Base-by-base conservation (phyloP, 164 flowering plant genomes). In the Stephania japonica region DNA sequence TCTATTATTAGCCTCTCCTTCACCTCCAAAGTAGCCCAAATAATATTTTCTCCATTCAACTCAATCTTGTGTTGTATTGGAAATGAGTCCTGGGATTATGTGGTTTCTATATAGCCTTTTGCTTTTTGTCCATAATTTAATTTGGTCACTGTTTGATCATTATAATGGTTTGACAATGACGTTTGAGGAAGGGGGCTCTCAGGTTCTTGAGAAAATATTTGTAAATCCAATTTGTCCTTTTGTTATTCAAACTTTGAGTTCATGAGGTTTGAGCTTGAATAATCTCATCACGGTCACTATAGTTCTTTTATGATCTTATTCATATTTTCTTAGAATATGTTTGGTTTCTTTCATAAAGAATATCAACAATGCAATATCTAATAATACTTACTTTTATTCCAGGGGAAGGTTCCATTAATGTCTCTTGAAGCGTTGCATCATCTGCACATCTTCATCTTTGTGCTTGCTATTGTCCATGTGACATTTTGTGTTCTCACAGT, bases 371-470 rank as follows among this genome's bases (percentile, higher is more conserved):
- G 64, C n/a, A 24, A 59, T 7, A 59, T 19, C 64, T 59, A 59
- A 59, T 11, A 3, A 24, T 67, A 70, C 12, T 21, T 42, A 68
- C 44, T 7, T 41, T 68, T 42, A 43, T 70, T 69, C 72, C 89
- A 93, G 98, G 90, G 84, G 8, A 86, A 89, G 89, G 90, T 77
- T 64, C 92, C 90, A 42, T 72, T 94, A 79, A 61, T 94, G 75
- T 87, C 98, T 41, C n/a, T 80, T 44, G 87, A 85, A 77, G 94
- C 93, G 26, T 74, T 94, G 63, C 97, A 92, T 80, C 92, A 94
- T 64, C 87, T 94, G 25, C 98, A 94, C 73, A 94, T 90, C 18
- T 94, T 94, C 78, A 91, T 94, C 75, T 94, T 94, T 81, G 93
- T 91, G 23, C 73, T 94, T 70, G 98, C 98, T 16, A 87, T 87